Percentiles rank a stretch among this genome's conserved stretches.
Evolutionary conservation across 2,329 filamentous ascomycete genomes (phyloP).

Genomic region (Rasamsonia emersonii): DNA sequence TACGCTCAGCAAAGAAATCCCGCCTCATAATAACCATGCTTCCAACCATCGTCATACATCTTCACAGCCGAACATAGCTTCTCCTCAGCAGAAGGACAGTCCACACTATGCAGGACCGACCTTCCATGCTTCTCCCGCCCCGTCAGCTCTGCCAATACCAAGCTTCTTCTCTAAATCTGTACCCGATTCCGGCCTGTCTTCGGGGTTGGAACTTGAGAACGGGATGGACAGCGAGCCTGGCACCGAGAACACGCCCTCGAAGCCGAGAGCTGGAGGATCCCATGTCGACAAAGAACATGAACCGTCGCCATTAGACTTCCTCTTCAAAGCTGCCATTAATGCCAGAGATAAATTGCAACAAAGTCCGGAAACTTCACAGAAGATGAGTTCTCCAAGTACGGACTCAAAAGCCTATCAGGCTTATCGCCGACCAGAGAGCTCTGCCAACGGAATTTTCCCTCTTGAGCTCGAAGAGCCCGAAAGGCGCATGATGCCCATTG

Average conservation of each 20-base stretch:
- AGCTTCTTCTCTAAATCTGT: slow-evolving; percentile 75
- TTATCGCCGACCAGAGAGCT: slow-evolving; percentile 37
- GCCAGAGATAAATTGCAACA: slow-evolving; percentile 46
- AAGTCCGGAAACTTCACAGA: slow-evolving; percentile 29
- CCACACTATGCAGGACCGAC: slow-evolving; percentile 74
- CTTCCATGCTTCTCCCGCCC: slow-evolving; percentile 89
- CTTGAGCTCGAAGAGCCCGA: slow-evolving; percentile 58
- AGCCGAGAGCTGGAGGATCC: slow-evolving; percentile 32
- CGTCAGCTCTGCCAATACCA: slow-evolving; percentile 81
- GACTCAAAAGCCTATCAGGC: slow-evolving; percentile 29
- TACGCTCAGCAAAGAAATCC: slow-evolving; percentile 27
- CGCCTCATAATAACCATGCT: slow-evolving; percentile 14
- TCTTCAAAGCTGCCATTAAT: slow-evolving; percentile 80
- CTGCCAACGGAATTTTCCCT: slow-evolving; percentile 52
- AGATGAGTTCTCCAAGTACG: slow-evolving; percentile 47
- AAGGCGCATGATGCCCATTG: slow-evolving; percentile 46
- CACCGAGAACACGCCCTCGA: slow-evolving; percentile 34
- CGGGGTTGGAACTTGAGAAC: slow-evolving; percentile 28
- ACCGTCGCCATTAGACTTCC: slow-evolving; percentile 76
- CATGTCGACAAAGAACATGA: slow-evolving; percentile 32
- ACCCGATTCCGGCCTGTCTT: slow-evolving; percentile 48
- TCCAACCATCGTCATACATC: slow-evolving; percentile 23
- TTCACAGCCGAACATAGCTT: slow-evolving; percentile 33
- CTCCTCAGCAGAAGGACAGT: slow-evolving; percentile 31
- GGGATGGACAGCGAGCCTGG: slow-evolving; percentile 15